A percentile compares a stretch with the other conserved stretches of the same genome.
phyloP scores from a whole-genome alignment of 1,284 basidiomycete genomes.

The Naganishia sp. region DNA sequence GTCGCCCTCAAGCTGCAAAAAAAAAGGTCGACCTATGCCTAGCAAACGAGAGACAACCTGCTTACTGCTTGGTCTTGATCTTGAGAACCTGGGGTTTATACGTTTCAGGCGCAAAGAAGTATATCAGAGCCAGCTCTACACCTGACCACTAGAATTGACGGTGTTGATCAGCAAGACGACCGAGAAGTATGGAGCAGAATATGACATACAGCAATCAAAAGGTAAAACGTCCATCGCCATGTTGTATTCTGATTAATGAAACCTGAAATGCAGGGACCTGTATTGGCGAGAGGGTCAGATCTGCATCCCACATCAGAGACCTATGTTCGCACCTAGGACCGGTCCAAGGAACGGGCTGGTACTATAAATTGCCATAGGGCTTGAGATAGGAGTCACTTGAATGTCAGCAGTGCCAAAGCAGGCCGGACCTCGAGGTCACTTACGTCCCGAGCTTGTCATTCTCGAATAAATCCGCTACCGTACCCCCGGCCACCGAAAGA shows the following conservation, averaged over 20 bases:
- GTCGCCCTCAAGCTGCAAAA: slow-evolving; percentile 57
- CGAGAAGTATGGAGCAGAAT: slow-evolving; percentile 18
- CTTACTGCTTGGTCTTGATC: slow-evolving; percentile 58
- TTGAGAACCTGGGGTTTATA: slow-evolving; percentile 66
- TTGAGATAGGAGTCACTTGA: slow-evolving; percentile 40
- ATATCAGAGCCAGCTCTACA: slow-evolving; percentile 48
- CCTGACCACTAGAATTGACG: slow-evolving; percentile 46
- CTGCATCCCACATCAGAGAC: slow-evolving; percentile 25
- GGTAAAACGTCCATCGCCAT: slow-evolving; percentile 79
- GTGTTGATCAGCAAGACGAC: slow-evolving; percentile 20
- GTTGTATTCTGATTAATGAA: slow-evolving; percentile 59
- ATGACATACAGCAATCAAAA: slow-evolving; percentile 58
- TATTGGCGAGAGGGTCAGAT: slow-evolving; percentile 60
- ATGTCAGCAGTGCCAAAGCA: not conserved
- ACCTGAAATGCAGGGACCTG: slow-evolving; percentile 58
- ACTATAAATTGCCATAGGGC: slow-evolving; percentile 76
- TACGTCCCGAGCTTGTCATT: slow-evolving; percentile 67
- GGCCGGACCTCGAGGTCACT: slow-evolving; percentile 42
- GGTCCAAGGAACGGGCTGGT: slow-evolving; percentile 72
- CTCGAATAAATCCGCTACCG: slow-evolving; percentile 71
- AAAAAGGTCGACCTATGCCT: not conserved
- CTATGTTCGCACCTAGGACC: slow-evolving; percentile 58
- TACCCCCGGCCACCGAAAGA: slow-evolving; percentile 76
- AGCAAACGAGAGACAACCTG: slow-evolving; percentile 13
- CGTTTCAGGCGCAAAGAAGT: slow-evolving; percentile 71